A percentile compares a stretch with the other conserved stretches of the same genome.
Evolutionary conservation across 139 green algal species (phyloP).

Genomic region (Micractinium sp.): DNA sequence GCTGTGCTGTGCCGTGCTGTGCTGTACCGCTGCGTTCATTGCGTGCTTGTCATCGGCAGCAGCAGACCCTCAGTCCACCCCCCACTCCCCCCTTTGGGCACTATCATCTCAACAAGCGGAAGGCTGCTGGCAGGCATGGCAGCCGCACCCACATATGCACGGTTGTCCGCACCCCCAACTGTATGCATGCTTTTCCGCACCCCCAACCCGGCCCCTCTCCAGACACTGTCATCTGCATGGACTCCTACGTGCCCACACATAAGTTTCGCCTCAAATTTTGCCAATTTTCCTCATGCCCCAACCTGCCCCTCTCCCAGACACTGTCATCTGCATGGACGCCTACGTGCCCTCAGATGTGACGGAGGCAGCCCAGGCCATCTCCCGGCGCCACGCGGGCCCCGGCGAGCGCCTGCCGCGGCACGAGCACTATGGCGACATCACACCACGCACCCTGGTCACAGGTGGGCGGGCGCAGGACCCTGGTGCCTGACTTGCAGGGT

Average conservation of each 20-base stretch:
- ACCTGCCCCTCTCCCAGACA: constrained; percentile 50
- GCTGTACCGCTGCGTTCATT: too few relatives aligned
- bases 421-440: constrained; percentile 15
- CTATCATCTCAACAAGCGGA: too few relatives aligned
- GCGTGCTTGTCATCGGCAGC: too few relatives aligned
- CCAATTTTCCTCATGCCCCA: too few relatives aligned
- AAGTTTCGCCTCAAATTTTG: too few relatives aligned
- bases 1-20: too few relatives aligned
- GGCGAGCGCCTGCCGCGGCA: background rate
- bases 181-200: too few relatives aligned
- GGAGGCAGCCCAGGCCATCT: constrained; percentile 46
- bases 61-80: too few relatives aligned
- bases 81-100: too few relatives aligned
- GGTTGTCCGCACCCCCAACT: background rate
- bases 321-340: constrained; percentile 64
- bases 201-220: too few relatives aligned
- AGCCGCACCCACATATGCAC: background rate
- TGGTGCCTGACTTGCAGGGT: background rate
- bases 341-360: constrained; percentile 63
- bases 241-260: constrained; percentile 52
- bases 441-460: background rate
- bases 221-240: constrained; percentile 61
- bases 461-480: background rate
- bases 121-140: too few relatives aligned
- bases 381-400: constrained; percentile 15